Evolutionary conservation across 1,139 yeast genomes (phyloP), one percentile per base, ranked within the genome.

Genomic region (Eremothecium coryli): DNA sequence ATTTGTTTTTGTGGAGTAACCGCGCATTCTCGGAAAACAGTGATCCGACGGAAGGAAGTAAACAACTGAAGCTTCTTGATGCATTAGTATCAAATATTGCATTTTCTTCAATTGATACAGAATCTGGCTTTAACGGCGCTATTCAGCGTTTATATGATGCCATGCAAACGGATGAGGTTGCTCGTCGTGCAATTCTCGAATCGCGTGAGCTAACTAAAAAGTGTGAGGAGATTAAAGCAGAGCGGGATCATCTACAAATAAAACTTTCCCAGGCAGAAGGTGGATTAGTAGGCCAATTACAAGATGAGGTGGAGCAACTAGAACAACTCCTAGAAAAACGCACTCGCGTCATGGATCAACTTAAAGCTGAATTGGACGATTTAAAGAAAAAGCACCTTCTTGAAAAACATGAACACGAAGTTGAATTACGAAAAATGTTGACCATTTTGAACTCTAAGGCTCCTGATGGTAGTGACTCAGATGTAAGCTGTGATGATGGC

Each of bases 91-190:
- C 90, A 20, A 84, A 84, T 51, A 76, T 90, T 6, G 75, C 90
- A 3, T 69, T 77, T 70, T 77, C 81, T 15, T 66, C 72, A 11
- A 62, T 76, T 1, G 81, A 80, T 45, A 78, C 79, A 42, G 84
- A 80, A 27, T 70, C 88, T 6, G 82, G 86, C 4, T 70, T 86
- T 49, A 85, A 82, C 34, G 76, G 85, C 45, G 88, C 95, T 1
- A 82, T 90, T 26, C 93, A 85, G 50, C 68, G 80, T 42, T 66
- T 90, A 37, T 70, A 76, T 41, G 76, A 85, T 35, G 71, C 86
- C n/a, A 70, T 88, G 57, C 79, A 79, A 46, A 84, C 95, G 0
- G 98, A 90, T 58, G 95, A 86, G 41, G 82, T 81, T 57, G 95
- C 95, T 14, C 67, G 82, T 36, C 70, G 79, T 38, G 94, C 95